Evolutionary conservation across 2,329 filamentous ascomycete species (phyloP).

Genomic region (Penicillium rolfsii): DNA sequence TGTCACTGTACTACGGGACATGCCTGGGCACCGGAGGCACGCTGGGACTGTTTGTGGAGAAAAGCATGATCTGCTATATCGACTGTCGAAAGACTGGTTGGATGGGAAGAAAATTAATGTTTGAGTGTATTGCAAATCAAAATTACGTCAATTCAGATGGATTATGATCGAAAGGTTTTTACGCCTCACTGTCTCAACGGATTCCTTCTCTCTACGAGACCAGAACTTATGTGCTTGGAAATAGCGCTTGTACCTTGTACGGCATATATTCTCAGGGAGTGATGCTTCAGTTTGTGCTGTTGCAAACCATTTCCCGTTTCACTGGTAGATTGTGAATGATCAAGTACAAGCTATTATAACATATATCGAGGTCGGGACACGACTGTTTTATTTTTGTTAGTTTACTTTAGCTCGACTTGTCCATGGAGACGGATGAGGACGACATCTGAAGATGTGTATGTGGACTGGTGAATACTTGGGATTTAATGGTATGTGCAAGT

Average conservation of each 20-base stretch:
- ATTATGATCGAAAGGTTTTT: too few relatives aligned
- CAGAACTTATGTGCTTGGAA: too few relatives aligned
- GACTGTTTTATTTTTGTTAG: neutral
- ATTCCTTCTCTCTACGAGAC: too few relatives aligned
- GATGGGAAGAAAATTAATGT: conserved; percentile 43
- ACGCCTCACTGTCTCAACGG: too few relatives aligned
- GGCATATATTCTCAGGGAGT: too few relatives aligned
- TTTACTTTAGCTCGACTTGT: conserved; percentile 10
- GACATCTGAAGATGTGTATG: neutral
- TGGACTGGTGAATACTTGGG: neutral
- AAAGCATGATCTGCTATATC: conserved; percentile 53
- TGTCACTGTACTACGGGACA: conserved; percentile 48
- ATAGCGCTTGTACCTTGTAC: too few relatives aligned
- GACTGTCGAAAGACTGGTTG: conserved; percentile 50
- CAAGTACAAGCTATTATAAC: neutral
- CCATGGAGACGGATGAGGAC: neutral
- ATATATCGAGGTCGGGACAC: too few relatives aligned
- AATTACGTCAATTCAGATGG: neutral
- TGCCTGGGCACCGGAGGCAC: conserved; percentile 51
- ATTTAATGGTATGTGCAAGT: neutral
- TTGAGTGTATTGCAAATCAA: conserved; percentile 6
- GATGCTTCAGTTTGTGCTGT: too few relatives aligned
- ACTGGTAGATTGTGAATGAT: too few relatives aligned
- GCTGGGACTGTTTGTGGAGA: conserved; percentile 40
- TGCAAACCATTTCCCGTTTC: too few relatives aligned